These are phyloP conservation scores for Triticum turgidum DNA, from an alignment of 176 grass and related monocot genomes.

Conservation along the genomic window DNA sequence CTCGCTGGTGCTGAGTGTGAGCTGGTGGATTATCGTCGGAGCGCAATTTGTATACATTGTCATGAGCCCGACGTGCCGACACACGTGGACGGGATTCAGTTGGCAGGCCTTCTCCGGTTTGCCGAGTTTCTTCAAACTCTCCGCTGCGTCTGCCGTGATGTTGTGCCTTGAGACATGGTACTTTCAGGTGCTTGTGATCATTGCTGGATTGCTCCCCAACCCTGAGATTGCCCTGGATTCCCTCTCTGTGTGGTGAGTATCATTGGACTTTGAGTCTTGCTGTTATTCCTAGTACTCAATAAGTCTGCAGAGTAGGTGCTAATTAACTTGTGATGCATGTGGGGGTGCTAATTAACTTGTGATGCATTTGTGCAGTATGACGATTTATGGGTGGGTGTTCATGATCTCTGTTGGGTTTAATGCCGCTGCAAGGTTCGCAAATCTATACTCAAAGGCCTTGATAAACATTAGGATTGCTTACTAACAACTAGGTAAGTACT, in stretches of 20 bases:
- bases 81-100: background rate
- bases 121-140: background rate
- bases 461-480: no score
- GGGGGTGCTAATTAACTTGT: no score
- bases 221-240: background rate
- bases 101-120: background rate
- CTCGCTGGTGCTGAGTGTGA: conserved; percentile 7
- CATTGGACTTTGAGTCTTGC: no score
- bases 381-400: no score
- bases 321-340: no score
- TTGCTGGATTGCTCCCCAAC: background rate
- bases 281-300: background rate
- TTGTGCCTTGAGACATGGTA: conserved; percentile 21
- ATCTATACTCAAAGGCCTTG: no score
- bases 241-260: no score
- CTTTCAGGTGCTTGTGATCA: conserved; percentile 7
- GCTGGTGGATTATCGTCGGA: conserved; percentile 5
- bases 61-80: background rate
- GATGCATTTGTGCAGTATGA: no score
- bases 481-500: no score
- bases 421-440: no score
- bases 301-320: no score
- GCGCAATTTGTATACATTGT: background rate
- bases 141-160: background rate
- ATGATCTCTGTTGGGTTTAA: no score